Evolutionary conservation across 805 yeast species (phyloP), one percentile per base, ranked within the genome.

Genomic region (Ogataea angusta): DNA sequence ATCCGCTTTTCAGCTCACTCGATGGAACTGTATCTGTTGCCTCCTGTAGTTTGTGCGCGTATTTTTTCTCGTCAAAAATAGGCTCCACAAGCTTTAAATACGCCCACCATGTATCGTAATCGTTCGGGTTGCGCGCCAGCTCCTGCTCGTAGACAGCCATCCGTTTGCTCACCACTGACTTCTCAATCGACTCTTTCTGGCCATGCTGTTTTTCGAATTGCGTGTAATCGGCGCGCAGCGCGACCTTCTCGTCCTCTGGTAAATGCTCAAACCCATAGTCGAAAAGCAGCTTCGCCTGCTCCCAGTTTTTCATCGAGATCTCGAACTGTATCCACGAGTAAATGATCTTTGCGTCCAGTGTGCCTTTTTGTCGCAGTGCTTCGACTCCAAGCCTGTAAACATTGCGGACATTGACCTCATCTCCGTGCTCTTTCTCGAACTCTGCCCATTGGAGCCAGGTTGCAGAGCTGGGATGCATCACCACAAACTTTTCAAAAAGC

Each of bases 71-170:
- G 0, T 52, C 63, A 10, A 53, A 14, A 4, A 67, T 52, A 5
- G 56, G 54, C 37, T 73, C 73, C 10, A 79, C 51, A 17, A 86
- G 55, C 10, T 73, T 68, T 2, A 87, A 44, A 52, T 80, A 81
- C 0, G 75, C 57, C 91, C 95, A 89, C 97, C 98, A 90, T 0
- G 79, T 64, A 52, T 85, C 93, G 59, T 78, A 80, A 62, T 86
- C 85, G 0, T 41, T 29, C 1, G 87, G 80, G 38, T 75, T 67
- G 9, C 54, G 49, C 6, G 54, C 43, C 10, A 85, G 50, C 15
- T 63, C 66, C 3, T 63, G 57, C 51, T 81, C 80, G 56, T 84
- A 86, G 38, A 66, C 67, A 6, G 68, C 59, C 45, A 70, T 73
- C 43, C 95, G 65, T 51, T 82, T 83, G 2, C 62, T 47, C 13